These are phyloP conservation scores for Venturia asperata DNA, from an alignment of 2,329 filamentous ascomycete genomes.

Conservation along the genomic window DNA sequence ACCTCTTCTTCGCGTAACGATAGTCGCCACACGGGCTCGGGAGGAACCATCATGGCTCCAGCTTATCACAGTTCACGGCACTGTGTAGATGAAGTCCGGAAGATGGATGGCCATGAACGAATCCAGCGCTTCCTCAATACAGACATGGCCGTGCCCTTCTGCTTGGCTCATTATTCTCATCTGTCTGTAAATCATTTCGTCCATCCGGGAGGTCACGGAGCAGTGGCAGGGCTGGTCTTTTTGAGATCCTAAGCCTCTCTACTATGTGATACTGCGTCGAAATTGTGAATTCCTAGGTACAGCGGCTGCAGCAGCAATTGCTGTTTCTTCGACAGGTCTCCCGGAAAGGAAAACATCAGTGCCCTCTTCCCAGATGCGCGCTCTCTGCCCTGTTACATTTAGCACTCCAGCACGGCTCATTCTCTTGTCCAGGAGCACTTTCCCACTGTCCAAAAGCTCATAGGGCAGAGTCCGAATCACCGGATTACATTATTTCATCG, in stretches of 20 bases:
- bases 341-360: neutral
- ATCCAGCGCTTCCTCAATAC: neutral
- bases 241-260: neutral
- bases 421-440: neutral
- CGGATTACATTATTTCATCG: neutral
- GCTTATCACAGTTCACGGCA: too few species aligned
- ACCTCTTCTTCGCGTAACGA: constrained; percentile 7
- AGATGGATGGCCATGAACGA: neutral
- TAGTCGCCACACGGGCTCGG: constrained; percentile 3
- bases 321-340: neutral
- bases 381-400: constrained; percentile 4
- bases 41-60: constrained; percentile 1
- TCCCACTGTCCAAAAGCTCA: neutral
- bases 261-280: neutral
- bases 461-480: neutral
- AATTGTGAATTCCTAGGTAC: neutral
- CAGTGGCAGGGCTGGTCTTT: neutral
- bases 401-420: constrained; percentile 3
- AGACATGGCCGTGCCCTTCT: neutral
- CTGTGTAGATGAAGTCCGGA: constrained; percentile 2
- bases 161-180: neutral
- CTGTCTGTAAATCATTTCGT: neutral
- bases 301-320: neutral
- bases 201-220: neutral
- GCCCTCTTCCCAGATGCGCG: neutral